Base-by-base conservation (phyloP, 805 yeast species). In the Candida piceae region DNA sequence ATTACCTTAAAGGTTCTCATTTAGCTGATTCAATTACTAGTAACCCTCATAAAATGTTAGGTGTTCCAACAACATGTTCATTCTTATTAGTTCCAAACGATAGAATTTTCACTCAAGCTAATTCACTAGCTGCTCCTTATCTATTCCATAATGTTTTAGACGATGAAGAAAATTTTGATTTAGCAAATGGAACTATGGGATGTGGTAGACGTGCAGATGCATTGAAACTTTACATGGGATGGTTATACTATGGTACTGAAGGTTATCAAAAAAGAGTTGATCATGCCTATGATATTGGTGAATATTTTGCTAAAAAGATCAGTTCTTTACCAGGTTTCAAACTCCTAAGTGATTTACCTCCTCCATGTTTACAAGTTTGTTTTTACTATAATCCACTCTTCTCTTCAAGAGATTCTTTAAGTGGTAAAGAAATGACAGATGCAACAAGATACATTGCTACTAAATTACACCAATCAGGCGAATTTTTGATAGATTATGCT, bases 161-260 rank as follows among this genome's bases (percentile, higher is more conserved):
- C 28, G 74, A 66, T 4, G 82, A 73, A 18, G 74, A 69, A 36
- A 66, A 71, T 57, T 82, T 66, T 52, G 95, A 85, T 48, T 70
- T 85, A 38, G 95, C 90, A 1, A 90, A 84, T 56, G 94, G 93
- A 11, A 86, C 95, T 3, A 80, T 86, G 89, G 95, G 94, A 7
- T 85, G 95, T 56, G 95, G 95, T 11, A 74, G 95, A 48, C 70
- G 95, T 37, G 78, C 93, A 0, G 95, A 86, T 57, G 74, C 90
- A 3, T 63, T 85, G 57, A 85, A 85, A 60, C 67, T 86, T 50
- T 85, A 81, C 56, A 57, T 86, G 54, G 78, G 84, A 1, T 85
- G 95, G 95, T 64, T 80, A 40, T 86, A 81, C 66, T 86, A 80
- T 50, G 95, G 95, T 3, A 58, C 64, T 3, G 49, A 58, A 25